Evolutionary conservation across 768 basidiomycete species (phyloP).

Genomic region (Leccinum incarnatum): DNA sequence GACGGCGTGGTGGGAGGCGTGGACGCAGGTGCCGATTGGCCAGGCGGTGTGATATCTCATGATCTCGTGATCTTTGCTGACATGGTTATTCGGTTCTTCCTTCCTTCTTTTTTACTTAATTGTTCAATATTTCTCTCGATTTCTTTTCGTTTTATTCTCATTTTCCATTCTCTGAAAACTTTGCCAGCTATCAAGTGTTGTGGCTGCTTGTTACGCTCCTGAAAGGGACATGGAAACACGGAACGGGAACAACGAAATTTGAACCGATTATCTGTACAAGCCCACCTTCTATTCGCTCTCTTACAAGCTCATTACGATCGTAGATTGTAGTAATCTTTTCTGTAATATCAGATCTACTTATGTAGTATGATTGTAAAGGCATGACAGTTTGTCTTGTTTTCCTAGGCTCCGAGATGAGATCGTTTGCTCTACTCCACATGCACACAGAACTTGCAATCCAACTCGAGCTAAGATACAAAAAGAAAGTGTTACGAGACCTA

Average conservation of each 20-base stretch:
- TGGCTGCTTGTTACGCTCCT: neutral
- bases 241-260: neutral
- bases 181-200: neutral
- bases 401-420: neutral
- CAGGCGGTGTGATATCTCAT: constrained; percentile 30
- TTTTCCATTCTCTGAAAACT: neutral
- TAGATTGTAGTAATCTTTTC: neutral
- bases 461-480: neutral
- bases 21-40: constrained; percentile 33
- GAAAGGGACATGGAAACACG: neutral
- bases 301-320: neutral
- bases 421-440: neutral
- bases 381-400: neutral
- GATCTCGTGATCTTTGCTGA: neutral
- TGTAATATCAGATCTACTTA: neutral
- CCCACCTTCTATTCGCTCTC: neutral
- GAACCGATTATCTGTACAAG: neutral
- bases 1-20: constrained; percentile 48
- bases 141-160: neutral
- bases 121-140: neutral
- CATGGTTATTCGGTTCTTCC: neutral
- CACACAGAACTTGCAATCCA: neutral
- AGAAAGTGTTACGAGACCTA: neutral
- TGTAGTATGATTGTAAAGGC: neutral
- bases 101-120: neutral